Evolutionary conservation across 2,329 filamentous ascomycete genomes (phyloP), one percentile per base, ranked within the genome.

Genomic region (Chaetomiaceae sp.): DNA sequence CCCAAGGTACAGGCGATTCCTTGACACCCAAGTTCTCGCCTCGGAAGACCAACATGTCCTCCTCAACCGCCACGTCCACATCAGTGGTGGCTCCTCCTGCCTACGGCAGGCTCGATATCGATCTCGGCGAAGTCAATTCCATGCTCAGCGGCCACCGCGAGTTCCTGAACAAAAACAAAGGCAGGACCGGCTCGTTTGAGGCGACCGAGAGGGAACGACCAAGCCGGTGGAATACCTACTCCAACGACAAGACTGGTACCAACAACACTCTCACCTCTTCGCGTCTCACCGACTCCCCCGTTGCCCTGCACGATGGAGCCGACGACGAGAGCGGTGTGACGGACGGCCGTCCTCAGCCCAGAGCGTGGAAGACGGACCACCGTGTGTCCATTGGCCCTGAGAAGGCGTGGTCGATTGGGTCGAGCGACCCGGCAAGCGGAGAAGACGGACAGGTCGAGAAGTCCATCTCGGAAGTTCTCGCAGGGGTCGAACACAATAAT

Each of bases 371-470:
- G 55, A 62, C 67, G 10, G 73, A 77, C 4, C 71, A 75, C 44
- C 70, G 73, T 9, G 55, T 72, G 11, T 71, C 72, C 16, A 67
- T 70, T 56, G 75, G 69, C 0, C 69, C 77, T 0, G 81, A 84
- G 63, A 84, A 83, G 64, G 79, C 75, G 16, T 85, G 81, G 82
- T 85, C 81, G 18, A 84, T 85, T 64, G 80, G 79, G 4, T 73
- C 76, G 20, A 74, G 71, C 8, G 74, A 78, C 48, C 66, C 74
- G 38, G 66, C 71, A 23, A 74, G 76, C 49, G 72, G 73, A 40
- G 66, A 72, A 54, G 75, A 80, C 56, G 81, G 81, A 0, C 73
- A 81, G 59, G 82, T 85, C 6, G 82, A 85, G 60, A 80, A 83
- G 64, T 84, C 81, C n/a, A 79, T 85, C 46, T 74, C 79, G 5